phyloP scores from a whole-genome alignment of 306 rosid species.

The Quillaja saponaria region DNA sequence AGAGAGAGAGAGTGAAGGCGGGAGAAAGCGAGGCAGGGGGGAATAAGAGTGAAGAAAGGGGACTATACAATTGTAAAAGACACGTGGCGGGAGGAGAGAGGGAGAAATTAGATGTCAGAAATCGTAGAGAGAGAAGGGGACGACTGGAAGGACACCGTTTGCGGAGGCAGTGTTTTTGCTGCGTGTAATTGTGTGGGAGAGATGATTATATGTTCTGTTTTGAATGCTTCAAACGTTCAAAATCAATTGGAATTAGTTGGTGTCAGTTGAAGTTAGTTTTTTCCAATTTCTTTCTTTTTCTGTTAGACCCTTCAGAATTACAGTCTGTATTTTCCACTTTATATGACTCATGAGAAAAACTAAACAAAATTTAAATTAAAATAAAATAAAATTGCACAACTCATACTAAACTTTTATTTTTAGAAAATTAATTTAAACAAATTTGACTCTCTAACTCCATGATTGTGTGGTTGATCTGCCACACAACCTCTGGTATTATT shows the following conservation, averaged over 20 bases:
- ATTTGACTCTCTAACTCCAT: too few species aligned
- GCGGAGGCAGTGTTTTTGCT: conserved; percentile 4
- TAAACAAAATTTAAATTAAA: too few species aligned
- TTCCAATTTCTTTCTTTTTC: too few species aligned
- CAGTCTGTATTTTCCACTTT: too few species aligned
- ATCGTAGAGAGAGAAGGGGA: neutral
- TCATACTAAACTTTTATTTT: too few species aligned
- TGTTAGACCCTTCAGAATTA: too few species aligned
- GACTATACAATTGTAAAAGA: conserved; percentile 5
- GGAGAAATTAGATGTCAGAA: neutral
- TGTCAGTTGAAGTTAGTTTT: neutral
- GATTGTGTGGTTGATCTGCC: too few species aligned
- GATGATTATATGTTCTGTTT: neutral
- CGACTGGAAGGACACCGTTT: conserved; percentile 4
- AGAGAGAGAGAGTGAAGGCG: conserved; percentile 15
- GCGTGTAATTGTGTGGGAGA: neutral
- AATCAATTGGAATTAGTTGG: too few species aligned
- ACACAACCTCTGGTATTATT: too few species aligned
- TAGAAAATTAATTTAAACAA: too few species aligned
- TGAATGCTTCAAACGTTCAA: conserved; percentile 13
- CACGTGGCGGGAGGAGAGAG: conserved; percentile 27
- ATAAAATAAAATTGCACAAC: too few species aligned
- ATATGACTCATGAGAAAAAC: too few species aligned
- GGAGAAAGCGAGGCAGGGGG: neutral
- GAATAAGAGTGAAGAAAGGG: neutral